phyloP scores from a whole-genome alignment of 345 rosid species.

The Camelina laxa region DNA sequence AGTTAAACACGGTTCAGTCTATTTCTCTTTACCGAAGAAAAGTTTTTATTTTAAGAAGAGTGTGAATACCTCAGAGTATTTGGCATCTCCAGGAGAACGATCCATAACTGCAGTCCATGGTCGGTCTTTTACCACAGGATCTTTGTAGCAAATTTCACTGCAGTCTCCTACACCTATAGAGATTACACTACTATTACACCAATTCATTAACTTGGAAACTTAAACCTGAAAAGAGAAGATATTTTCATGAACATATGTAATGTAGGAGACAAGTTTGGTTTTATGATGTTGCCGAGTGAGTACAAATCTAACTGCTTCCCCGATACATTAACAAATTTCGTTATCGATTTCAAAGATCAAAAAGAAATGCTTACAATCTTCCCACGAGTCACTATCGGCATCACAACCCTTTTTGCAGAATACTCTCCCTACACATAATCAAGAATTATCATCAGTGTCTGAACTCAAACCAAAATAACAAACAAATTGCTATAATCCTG shows the following conservation, averaged over 20 bases:
- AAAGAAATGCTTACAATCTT: constrained; percentile 76
- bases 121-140: constrained; percentile 88
- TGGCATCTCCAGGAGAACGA: constrained; percentile 87
- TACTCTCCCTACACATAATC: constrained; percentile 81
- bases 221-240: constrained; percentile 27
- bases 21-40: not conserved
- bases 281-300: constrained; percentile 1
- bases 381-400: constrained; percentile 86
- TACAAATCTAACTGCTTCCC: not conserved
- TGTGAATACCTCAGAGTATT: constrained; percentile 69
- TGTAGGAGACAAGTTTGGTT: constrained; percentile 18
- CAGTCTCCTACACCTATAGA: constrained; percentile 77
- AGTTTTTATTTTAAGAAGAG: not conserved
- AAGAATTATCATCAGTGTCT: constrained; percentile 8
- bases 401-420: constrained; percentile 97
- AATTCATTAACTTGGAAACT: constrained; percentile 24
- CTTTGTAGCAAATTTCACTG: constrained; percentile 90
- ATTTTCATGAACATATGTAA: constrained; percentile 22
- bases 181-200: constrained; percentile 35
- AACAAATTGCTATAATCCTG: not conserved
- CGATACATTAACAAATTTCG: not conserved
- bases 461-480: not conserved
- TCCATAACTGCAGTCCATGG: constrained; percentile 95
- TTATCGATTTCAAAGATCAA: not conserved
- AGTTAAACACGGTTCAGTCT: not conserved